A percentile compares a stretch with the other conserved stretches of the same genome.
phyloP scores from a whole-genome alignment of 306 rosid genomes.

The Medicago truncatula region MtrunA17r5.0-ANR NC_053044.1:58288501-58289000 shows the following conservation, averaged over 20 bases:
- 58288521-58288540: conserved; percentile 99
- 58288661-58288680: conserved; percentile 94
- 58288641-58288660: conserved; percentile 93
- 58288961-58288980: conserved; percentile 97
- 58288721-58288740: conserved; percentile 57
- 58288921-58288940: conserved; percentile 98
- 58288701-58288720: conserved; percentile 85
- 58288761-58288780: conserved; percentile 85
- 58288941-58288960: conserved; percentile 97
- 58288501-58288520: conserved; percentile 90
- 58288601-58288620: conserved; percentile 81
- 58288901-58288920: conserved; percentile 99
- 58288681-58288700: conserved; percentile 77
- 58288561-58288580: conserved; percentile 93
- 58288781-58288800: conserved; percentile 76
- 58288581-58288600: conserved; percentile 83
- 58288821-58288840: conserved; percentile 61
- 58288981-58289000: conserved; percentile 93
- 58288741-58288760: conserved; percentile 70
- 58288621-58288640: conserved; percentile 92
- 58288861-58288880: conserved; percentile 88
- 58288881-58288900: conserved; percentile 82
- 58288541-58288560: conserved; percentile 97
- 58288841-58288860: conserved; percentile 73
- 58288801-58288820: conserved; percentile 64